Evolutionary conservation across 2,329 filamentous ascomycete species (phyloP), one percentile per base, ranked within the genome.

Genomic region (Sporothrix brunneoviolacea): DNA sequence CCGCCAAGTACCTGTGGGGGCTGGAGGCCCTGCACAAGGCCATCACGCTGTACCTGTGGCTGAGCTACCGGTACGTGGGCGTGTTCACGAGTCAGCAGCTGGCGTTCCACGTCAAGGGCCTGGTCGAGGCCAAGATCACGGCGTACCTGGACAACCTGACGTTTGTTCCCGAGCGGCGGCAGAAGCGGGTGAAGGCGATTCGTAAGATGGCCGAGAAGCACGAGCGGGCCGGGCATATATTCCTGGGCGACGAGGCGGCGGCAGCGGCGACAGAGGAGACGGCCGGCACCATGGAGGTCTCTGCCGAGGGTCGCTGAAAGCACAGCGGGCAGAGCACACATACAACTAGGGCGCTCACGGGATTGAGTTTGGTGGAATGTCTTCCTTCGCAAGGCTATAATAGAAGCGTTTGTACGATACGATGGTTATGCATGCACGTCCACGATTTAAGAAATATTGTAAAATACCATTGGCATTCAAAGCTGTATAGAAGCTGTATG

Each of bases 41-140:
- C 24, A 71, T 98, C 33, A 88, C 91, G 39, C 71, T 91, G 41
- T 98, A 97, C 63, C 75, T 95, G 2, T 98, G 93, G 93, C 74
- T 98, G 15, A 91, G 87, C 59, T 97, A 91, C 67, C 84, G 91
- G 7, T 95, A 91, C 65, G 75, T 82, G 4, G 87, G 88, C 43
- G 76, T 94, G 45, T 95, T 96, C 65, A 77, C 72, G 6, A 87
- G 84, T 56, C 80, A 91, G 59, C 72, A 73, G 1, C 73, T 95
- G 38, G 90, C 88, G 0, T 84, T 87, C 56, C 83, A 95, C 62
- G 80, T 88, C 43, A 95, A 95, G 62, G 67, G 70, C 7, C 64
- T 94, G 44, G 83, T 91, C 2, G 91, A 96, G 68, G 74, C 81
- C 46, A 82, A 79, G 63, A 91, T 97, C 61, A 77, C 85, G 56